Evolutionary conservation across 257 asterid species (phyloP), one percentile per base, ranked within the genome.

Genomic region (Verbena officinalis): DNA sequence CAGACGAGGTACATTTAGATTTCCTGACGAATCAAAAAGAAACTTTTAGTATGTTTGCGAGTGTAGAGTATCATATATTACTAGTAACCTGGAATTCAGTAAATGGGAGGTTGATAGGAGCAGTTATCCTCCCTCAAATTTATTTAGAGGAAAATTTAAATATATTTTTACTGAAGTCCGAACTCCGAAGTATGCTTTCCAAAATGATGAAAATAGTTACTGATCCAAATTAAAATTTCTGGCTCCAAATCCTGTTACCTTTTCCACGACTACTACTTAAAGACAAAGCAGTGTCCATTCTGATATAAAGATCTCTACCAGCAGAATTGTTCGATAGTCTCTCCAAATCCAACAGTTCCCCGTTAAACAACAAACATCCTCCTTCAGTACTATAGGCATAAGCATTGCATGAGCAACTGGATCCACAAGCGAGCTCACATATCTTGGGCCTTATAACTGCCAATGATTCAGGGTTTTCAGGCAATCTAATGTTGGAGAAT

Each of bases 371-470:
- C 36, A 57, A 62, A 34, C 77, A 76, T 16, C 70, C 49, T 43
- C 62, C 73, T 16, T 22, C 30, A 0, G 9, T 36, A 48, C 30
- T 63, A 61, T 48, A 23, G 4, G 77, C 73, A 51, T 34, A 77
- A 51, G 69, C 81, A 16, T 53, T 42, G 64, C 78, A 72, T 23
- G 78, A 51, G 68, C 78, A 77, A 53, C 51, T 34, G 19, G 13
- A 27, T 9, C 20, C 30, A 57, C 83, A 75, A 12, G 42, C 27
- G 39, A 45, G 3, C 53, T 62, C 21, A 30, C 83, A 78, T 3
- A 53, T 55, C n/a, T 55, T 68, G 17, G 0, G 9, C 23, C 52
- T 71, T 24, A 50, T 19, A 9, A 48, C 43, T 38, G 30, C 70
- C 22, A 46, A 39, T 11, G 50, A 31, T 63, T 71, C 46, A 38